Percentiles rank a stretch among this genome's conserved stretches.
phyloP scores from a whole-genome alignment of 352 stramenopile genomes.

The Thalassiosira mediterranea region DNA sequence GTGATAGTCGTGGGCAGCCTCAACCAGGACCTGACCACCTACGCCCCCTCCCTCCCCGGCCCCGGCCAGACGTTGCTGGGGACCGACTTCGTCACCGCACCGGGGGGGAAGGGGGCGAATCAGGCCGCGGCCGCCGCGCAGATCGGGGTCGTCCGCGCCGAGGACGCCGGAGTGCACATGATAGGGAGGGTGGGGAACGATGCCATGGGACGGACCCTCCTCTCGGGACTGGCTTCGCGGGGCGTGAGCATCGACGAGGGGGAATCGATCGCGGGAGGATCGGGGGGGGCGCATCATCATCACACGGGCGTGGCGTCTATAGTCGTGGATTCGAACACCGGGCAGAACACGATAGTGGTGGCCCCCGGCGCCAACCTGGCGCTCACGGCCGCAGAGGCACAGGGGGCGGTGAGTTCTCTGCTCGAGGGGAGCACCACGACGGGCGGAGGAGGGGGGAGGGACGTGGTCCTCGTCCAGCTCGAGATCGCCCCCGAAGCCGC shows the following conservation, averaged over 20 bases:
- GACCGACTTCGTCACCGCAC: constrained; percentile 62
- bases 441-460: constrained; percentile 14
- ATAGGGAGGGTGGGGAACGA: constrained; percentile 77
- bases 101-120: constrained; percentile 83
- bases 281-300: constrained; percentile 10
- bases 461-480: constrained; percentile 79
- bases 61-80: constrained; percentile 81
- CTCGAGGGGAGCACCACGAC: constrained; percentile 38
- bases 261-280: neutral
- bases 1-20: constrained; percentile 74
- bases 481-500: constrained; percentile 76
- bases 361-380: constrained; percentile 74
- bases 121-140: constrained; percentile 75
- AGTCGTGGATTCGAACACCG: constrained; percentile 68
- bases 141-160: constrained; percentile 50
- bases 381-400: constrained; percentile 66
- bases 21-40: constrained; percentile 78
- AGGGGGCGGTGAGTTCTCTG: constrained; percentile 23
- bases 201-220: constrained; percentile 65
- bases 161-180: constrained; percentile 66
- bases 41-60: constrained; percentile 53
- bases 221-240: constrained; percentile 23
- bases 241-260: constrained; percentile 18
- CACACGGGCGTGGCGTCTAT: constrained; percentile 75
- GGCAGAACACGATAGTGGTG: constrained; percentile 85